Evolutionary conservation across 192 early-diverging fungal species (phyloP).

Genomic region (Podila epigama): DNA sequence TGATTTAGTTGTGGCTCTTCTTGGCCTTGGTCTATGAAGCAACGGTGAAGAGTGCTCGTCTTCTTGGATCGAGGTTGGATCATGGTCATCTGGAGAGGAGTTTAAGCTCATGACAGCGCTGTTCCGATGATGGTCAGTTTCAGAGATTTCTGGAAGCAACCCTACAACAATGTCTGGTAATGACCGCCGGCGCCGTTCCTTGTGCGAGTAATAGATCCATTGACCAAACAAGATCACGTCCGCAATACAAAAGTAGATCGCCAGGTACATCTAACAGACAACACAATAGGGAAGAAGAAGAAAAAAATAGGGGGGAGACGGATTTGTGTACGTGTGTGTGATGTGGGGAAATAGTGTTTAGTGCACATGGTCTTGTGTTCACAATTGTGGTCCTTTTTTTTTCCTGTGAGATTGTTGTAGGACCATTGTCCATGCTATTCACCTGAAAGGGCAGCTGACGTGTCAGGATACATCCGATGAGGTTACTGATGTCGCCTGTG

Average conservation of each 20-base stretch:
- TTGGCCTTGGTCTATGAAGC: slow-evolving; percentile 9
- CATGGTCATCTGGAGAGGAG: neutral
- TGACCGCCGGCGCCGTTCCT: slow-evolving; percentile 8
- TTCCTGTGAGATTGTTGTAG: neutral
- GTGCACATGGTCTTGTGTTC: neutral
- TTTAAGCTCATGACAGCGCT: neutral
- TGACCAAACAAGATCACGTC: slow-evolving; percentile 51
- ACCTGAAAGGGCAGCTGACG: slow-evolving; percentile 82
- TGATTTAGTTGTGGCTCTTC: slow-evolving; percentile 16
- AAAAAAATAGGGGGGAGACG: slow-evolving; percentile 29
- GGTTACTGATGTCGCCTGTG: slow-evolving; percentile 73
- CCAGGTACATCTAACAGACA: slow-evolving; percentile 55
- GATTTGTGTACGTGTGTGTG: neutral
- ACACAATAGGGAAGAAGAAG: slow-evolving; percentile 10
- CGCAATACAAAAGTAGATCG: slow-evolving; percentile 54
- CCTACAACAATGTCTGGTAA: slow-evolving; percentile 13
- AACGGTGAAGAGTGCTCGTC: slow-evolving; percentile 3
- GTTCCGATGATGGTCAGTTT: slow-evolving; percentile 3
- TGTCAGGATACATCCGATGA: slow-evolving; percentile 75
- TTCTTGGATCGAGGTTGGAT: neutral
- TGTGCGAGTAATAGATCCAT: slow-evolving; percentile 50
- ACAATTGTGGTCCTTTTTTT: neutral
- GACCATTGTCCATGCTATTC: neutral
- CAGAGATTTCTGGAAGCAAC: slow-evolving; percentile 10
- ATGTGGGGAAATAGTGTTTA: neutral